Evolutionary conservation across 768 basidiomycete genomes (phyloP).

Genomic region (Leccinum truebloodii): DNA sequence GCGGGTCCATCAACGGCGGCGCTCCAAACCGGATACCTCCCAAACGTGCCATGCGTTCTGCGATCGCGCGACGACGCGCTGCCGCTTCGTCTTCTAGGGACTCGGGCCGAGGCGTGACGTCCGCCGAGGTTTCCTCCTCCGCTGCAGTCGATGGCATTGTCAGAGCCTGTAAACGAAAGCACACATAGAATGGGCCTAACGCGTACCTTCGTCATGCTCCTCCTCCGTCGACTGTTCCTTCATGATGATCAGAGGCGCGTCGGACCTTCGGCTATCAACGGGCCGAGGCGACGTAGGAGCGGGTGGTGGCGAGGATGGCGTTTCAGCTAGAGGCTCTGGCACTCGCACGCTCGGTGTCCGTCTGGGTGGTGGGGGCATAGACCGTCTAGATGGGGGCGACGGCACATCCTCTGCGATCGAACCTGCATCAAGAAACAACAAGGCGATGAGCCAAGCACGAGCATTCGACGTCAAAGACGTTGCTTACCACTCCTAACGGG

Average conservation of each 20-base stretch:
- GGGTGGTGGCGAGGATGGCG: conserved; percentile 22
- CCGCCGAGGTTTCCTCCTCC: conserved; percentile 16
- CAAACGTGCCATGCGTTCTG: conserved; percentile 93
- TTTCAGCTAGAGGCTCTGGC: conserved; percentile 9
- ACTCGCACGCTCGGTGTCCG: conserved; percentile 22
- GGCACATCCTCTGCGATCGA: conserved; percentile 14
- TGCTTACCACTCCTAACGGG: conserved; percentile 30
- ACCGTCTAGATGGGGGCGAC: conserved; percentile 16
- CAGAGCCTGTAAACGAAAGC: not conserved
- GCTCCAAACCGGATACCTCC: conserved; percentile 84
- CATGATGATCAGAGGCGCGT: conserved; percentile 29
- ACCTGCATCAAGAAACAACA: conserved; percentile 6
- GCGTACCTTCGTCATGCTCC: conserved; percentile 13
- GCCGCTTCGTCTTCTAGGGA: conserved; percentile 48
- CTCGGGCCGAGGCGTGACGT: conserved; percentile 13
- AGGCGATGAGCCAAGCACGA: conserved; percentile 4
- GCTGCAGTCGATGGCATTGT: not conserved
- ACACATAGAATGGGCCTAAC: not conserved
- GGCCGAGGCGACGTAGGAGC: conserved; percentile 20
- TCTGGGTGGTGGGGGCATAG: conserved; percentile 24
- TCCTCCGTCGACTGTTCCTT: conserved; percentile 12
- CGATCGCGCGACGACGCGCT: conserved; percentile 67
- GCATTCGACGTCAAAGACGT: not conserved
- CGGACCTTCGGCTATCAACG: conserved; percentile 11
- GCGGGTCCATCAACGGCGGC: conserved; percentile 47